Evolutionary conservation across 106 monocot genomes (phyloP).

Genomic region (Dendrobium officinale): DNA sequence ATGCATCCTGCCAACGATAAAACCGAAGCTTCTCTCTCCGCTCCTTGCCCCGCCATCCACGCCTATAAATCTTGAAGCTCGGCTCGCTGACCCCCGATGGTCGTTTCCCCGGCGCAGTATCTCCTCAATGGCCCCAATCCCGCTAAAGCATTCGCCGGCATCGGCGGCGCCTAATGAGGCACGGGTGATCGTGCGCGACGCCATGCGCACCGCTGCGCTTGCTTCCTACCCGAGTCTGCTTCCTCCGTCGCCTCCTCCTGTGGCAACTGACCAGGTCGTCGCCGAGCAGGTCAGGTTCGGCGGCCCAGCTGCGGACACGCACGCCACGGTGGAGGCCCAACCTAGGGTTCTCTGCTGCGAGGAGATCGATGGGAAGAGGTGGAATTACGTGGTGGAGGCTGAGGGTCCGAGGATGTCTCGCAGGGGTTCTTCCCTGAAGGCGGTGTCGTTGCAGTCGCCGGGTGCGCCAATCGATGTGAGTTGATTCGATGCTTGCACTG

Average conservation of each 20-base stretch:
- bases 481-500: neutral
- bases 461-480: constrained; percentile 36
- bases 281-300: constrained; percentile 26
- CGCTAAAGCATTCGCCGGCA: constrained; percentile 25
- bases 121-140: constrained; percentile 17
- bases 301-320: constrained; percentile 7
- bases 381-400: constrained; percentile 47
- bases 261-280: constrained; percentile 5
- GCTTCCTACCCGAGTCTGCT: constrained; percentile 15
- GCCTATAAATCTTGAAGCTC: neutral
- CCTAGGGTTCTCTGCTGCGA: constrained; percentile 41
- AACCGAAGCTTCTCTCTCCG: neutral
- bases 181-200: constrained; percentile 29
- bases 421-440: constrained; percentile 21
- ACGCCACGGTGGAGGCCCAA: neutral
- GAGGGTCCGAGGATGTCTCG: constrained; percentile 1
- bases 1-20: neutral
- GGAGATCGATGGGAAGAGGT: constrained; percentile 49
- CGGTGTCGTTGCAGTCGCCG: constrained; percentile 37
- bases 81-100: neutral
- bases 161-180: constrained; percentile 16
- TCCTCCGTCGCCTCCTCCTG: constrained; percentile 7
- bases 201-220: constrained; percentile 25
- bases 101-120: neutral
- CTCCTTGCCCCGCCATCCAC: neutral